Base-by-base conservation (phyloP, 805 yeast genomes). In the Wickerhamiella shivajii region DNA sequence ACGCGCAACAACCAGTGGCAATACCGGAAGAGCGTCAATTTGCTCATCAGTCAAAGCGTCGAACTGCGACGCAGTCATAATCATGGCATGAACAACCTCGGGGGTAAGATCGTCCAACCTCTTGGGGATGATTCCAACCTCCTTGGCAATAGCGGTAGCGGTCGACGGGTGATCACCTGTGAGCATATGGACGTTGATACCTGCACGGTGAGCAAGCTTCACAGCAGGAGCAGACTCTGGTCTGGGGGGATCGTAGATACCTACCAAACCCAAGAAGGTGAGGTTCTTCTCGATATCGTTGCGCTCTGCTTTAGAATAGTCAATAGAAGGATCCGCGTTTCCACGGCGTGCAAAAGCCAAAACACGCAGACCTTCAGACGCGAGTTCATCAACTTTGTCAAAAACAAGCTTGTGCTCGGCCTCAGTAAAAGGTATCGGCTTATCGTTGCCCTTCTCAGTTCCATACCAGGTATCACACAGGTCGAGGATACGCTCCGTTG, bases 131-230 rank as follows among this genome's bases (percentile, higher is more conserved):
- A 77, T 77, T 11, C 85, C 85, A 32, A 77, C 84, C 51, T 77
- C 84, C 51, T 71, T 74, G 12, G 87, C 85, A 59, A 77, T 77
- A 4, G 85, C 81, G 38, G 62, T 60, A 12, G 87, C 87, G 27
- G 87, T 77, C 23, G 75, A 75, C 7, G 77, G 78, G 46, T 75
- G 83, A 50, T 77, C 87, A 41, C 87, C 87, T 13, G 87, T 77
- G 25, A 78, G 65, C 87, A 77, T 77, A 45, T 73, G 81, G 29
- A 77, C 85, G 42, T 73, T 70, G 44, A 77, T 73, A 40, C 87
- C 87, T 11, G 87, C 87, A 30, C 53, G 60, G 49, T 75, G 83
- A 53, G 85, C 77, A 39, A 58, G 52, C 44, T 66, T 66, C 15
- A 77, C 85, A 5, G 79, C 67, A 9, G 60, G 67, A 8, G 71